These are phyloP conservation scores for Prunus salicina DNA, from an alignment of 306 rosid genomes.

Conservation along the genomic window DNA sequence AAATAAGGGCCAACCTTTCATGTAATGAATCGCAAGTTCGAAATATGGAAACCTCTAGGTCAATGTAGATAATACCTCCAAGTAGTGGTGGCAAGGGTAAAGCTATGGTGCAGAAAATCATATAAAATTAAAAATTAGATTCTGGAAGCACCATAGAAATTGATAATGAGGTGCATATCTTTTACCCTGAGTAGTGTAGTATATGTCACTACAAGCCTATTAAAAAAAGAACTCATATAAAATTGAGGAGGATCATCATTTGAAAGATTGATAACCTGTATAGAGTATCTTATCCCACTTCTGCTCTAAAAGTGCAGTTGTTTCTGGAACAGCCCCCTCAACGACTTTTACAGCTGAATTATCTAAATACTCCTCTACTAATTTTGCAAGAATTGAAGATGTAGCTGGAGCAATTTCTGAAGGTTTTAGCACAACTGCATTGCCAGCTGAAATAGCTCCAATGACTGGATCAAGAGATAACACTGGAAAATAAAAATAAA, in stretches of 20 bases:
- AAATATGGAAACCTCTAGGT: too few relatives aligned
- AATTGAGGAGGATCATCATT: background rate
- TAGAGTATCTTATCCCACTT: constrained; percentile 89
- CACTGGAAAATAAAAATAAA: constrained; percentile 33
- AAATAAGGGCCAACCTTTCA: too few relatives aligned
- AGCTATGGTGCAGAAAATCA: too few relatives aligned
- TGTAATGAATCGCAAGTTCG: too few relatives aligned
- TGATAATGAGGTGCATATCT: too few relatives aligned
- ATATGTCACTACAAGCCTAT: too few relatives aligned
- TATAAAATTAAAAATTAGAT: too few relatives aligned
- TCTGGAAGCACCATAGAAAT: too few relatives aligned
- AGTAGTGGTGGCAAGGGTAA: too few relatives aligned
- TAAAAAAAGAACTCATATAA: background rate
- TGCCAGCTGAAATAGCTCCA: constrained; percentile 83
- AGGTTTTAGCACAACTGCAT: constrained; percentile 73
- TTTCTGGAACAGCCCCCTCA: constrained; percentile 79
- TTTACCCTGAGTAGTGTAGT: background rate
- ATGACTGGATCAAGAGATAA: constrained; percentile 81
- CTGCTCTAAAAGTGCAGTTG: constrained; percentile 70
- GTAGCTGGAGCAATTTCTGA: constrained; percentile 78
- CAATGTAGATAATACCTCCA: too few relatives aligned
- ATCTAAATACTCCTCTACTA: constrained; percentile 53
- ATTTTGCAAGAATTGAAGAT: constrained; percentile 49
- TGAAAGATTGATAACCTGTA: constrained; percentile 42
- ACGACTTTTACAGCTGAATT: constrained; percentile 64